Evolutionary conservation across 768 basidiomycete genomes (phyloP), one percentile per base, ranked within the genome.

Genomic region (Phylloporus sp.): DNA sequence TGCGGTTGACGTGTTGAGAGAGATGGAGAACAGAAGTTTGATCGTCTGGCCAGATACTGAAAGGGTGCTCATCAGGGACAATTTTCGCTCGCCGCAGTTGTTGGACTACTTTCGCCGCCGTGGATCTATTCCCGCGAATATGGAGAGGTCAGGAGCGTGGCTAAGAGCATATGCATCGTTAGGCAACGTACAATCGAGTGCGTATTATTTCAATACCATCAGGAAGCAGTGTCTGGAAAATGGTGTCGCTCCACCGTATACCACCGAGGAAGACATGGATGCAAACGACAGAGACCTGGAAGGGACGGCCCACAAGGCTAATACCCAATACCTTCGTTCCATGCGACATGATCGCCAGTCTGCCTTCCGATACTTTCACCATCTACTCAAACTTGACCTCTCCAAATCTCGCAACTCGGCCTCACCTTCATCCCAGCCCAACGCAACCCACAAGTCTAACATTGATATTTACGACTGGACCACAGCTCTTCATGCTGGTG

Each of bases 11-110:
- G 27, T 84, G 5, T 61, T 85, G 35, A 61, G 63, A 20, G 66
- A 74, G 10, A 82, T 84, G 80, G 71, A 77, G 22, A 63, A 66
- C 2, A 73, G 76, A 18, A 66, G 72, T 45, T 60, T 82, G 16
- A 57, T 61, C 7, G 70, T 83, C 26, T 65, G 64, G 49, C 55
- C 68, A 4, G 57, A 69, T 13, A 81, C 80, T 0, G 80, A 79
- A 55, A 58, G 70, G 8, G 59, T 66, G 0, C 67, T 85, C 0
- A 72, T 83, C 40, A 70, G 69, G 36, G 77, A 83, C 57, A 73
- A 76, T 0, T 79, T 79, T 53, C 70, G 82, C 32, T 76, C 77
- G 0, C 62, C 78, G 1, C 74, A 79, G 41, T 67, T 86, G 48
- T 70, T 80, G 13, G 74, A 75, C 39, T 71, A 71, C 32, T 68